Base-by-base conservation (phyloP, 495 filamentous ascomycete species). In the Tetracladium setigerum region DNA sequence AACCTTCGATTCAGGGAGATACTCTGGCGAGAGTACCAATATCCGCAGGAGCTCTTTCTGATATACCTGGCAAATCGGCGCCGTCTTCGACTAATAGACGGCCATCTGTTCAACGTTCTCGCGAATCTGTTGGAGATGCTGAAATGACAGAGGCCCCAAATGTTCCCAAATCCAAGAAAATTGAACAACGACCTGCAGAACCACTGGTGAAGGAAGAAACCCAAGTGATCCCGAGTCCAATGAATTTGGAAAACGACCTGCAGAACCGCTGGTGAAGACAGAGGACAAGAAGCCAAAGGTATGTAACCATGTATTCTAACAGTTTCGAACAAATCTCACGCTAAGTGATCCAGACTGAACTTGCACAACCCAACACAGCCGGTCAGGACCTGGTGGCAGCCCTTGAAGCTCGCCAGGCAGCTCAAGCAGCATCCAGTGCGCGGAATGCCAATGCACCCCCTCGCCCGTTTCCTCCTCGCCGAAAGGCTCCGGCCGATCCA, bases 1-100 rank as follows among this genome's bases (percentile, higher is more conserved):
- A 54, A 33, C 58, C 58, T 10, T 36, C 34, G 34, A 10, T n/a
- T 36, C 34, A n/a, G 34, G 34, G 5, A n/a, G 10, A 5, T 16
- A 36, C 16, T 36, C 34, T 36, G 10, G 9, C 3, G 22, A 27
- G 22, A 7, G 22, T 3, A 7, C 7, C 22, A 7, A 27, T 27
- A 27, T 7, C 22, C 22, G 7, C 22, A 27, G 22, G 3, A 27
- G 3, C 22, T 27, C 22, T 3, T 27, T 27, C 22, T 27, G 22
- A 27, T 3, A 3, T 27, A 27, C 22, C 22, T 27, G 7, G 3
- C 22, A 27, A 27, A 27, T 27, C 22, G 22, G 22, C 22, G 7
- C 7, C 22, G 7, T 7, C 22, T 27, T 27, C 22, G 22, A 27
- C 22, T 27, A 7, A 27, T 27, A 27, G 22, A 27, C 22, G 22